These are phyloP conservation scores for Hanseniaspora osmophila DNA, from an alignment of 805 yeast species.

Conservation along the genomic window DNA sequence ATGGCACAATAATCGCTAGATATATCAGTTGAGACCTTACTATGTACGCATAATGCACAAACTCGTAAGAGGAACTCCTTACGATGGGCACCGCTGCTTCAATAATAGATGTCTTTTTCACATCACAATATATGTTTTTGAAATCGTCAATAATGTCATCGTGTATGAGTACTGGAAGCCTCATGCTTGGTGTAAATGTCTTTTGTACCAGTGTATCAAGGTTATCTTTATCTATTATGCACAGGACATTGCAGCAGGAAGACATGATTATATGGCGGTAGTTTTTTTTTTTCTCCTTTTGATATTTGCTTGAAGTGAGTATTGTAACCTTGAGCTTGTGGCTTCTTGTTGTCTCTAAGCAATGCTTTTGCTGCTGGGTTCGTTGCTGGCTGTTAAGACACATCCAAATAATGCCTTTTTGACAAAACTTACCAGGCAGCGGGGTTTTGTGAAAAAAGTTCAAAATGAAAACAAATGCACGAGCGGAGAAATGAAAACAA, in stretches of 20 bases:
- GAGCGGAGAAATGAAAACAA: too few species aligned
- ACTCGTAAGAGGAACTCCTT: not conserved
- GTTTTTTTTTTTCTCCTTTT: too few species aligned
- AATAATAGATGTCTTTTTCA: not conserved
- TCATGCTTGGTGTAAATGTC: constrained; percentile 3
- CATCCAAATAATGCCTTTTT: too few species aligned
- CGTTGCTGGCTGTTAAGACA: too few species aligned
- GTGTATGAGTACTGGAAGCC: not conserved
- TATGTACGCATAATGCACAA: constrained; percentile 12
- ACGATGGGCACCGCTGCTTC: not conserved
- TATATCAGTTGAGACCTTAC: constrained; percentile 16
- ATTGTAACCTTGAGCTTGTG: too few species aligned
- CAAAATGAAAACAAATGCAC: too few species aligned
- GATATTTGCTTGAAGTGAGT: too few species aligned
- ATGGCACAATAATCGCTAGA: constrained; percentile 3
- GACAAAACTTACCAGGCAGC: too few species aligned
- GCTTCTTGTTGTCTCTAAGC: too few species aligned
- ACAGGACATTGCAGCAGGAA: constrained; percentile 1
- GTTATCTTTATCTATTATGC: constrained; percentile 2
- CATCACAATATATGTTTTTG: not conserved
- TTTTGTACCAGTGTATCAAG: not conserved
- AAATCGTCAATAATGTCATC: constrained; percentile 3
- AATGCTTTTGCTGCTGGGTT: too few species aligned
- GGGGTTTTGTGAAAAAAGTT: not conserved
- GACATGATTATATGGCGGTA: not conserved